Percentiles rank a stretch among this genome's conserved stretches.
These are phyloP conservation scores for Chrysoporthe deuterocubensis DNA, from an alignment of 2,329 filamentous ascomycete genomes.

Conservation along the genomic window DNA sequence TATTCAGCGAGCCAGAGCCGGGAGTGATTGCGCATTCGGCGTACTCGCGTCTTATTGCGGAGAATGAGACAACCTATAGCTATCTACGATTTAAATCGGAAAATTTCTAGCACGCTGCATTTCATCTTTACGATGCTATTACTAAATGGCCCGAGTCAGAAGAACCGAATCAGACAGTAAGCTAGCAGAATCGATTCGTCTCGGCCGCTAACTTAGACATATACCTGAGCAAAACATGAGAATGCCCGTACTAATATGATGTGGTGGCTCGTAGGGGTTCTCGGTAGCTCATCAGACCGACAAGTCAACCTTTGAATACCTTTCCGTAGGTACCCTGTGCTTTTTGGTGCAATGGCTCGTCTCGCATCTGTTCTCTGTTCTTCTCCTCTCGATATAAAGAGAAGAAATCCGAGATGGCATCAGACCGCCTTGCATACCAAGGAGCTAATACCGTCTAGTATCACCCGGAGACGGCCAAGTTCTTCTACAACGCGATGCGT, in stretches of 20 bases:
- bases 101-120: slow-evolving; percentile 13
- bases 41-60: slow-evolving; percentile 31
- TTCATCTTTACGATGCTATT: slow-evolving; percentile 17
- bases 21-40: slow-evolving; percentile 32
- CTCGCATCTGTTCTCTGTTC: too few species aligned
- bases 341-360: too few species aligned
- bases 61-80: slow-evolving; percentile 16
- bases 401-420: too few species aligned
- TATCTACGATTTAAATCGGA: slow-evolving; percentile 8
- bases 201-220: too few species aligned
- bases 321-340: too few species aligned
- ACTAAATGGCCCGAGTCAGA: slow-evolving; percentile 16
- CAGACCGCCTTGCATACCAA: too few species aligned
- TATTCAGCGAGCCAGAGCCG: slow-evolving; percentile 37
- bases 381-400: too few species aligned
- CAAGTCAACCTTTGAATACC: slow-evolving; percentile 12
- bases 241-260: background rate
- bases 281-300: slow-evolving; percentile 10
- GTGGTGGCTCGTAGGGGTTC: background rate
- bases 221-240: background rate
- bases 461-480: slow-evolving; percentile 12
- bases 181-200: background rate
- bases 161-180: slow-evolving; percentile 17
- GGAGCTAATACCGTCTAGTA: background rate
- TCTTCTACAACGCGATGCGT: slow-evolving; percentile 16